Base-by-base conservation (phyloP, 768 basidiomycete species). In the Psilocybe subaeruginosa region DNA sequence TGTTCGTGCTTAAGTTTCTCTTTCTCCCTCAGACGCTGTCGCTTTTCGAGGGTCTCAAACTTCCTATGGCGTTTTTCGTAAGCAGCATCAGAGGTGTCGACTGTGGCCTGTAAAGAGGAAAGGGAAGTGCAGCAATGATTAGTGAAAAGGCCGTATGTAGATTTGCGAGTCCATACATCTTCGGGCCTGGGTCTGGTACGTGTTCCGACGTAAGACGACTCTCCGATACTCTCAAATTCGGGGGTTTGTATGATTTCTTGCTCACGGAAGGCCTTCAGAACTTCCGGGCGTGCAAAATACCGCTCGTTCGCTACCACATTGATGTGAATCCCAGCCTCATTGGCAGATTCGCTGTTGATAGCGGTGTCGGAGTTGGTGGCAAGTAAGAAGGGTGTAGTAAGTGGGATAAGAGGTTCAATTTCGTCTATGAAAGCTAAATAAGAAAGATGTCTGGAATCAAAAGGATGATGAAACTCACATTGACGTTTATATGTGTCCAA, bases 1-100 rank as follows among this genome's bases (percentile, higher is more conserved):
- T 94, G 92, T 69, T 95, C 93, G 65, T 94, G 90, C 74, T 91
- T 90, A 57, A 96, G 83, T 71, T 94, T 94, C 75, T 97, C 94
- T 74, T 93, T 93, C 76, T 96, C 94, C 57, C 93, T 86, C 35
- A 92, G 77, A 3, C 93, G 89, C 69, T 89, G 87, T 7, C 93
- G 85, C 71, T 92, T 93, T 74, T 96, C 95, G 61, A 92, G 90
- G 12, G 83, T 83, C 72, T 95, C 93, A 73, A 92, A 95, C 70
- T 92, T 93, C 54, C 87, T 83, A 74, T 97, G 94, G 47, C 92
- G 85, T 64, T 87, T 88, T 73, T 91, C 85, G 70, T 95, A 97
- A 6, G 84, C 83, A 23, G 84, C 84, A 74, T 97, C 94, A 8
- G 91, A 91, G 3, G 88, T 92, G 72, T 93, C 91, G 62, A 80